A percentile compares a stretch with the other conserved stretches of the same genome.
These are phyloP conservation scores for Ophiostoma triangulosporum DNA, from an alignment of 2,329 filamentous ascomycete genomes.

Conservation along the genomic window DNA sequence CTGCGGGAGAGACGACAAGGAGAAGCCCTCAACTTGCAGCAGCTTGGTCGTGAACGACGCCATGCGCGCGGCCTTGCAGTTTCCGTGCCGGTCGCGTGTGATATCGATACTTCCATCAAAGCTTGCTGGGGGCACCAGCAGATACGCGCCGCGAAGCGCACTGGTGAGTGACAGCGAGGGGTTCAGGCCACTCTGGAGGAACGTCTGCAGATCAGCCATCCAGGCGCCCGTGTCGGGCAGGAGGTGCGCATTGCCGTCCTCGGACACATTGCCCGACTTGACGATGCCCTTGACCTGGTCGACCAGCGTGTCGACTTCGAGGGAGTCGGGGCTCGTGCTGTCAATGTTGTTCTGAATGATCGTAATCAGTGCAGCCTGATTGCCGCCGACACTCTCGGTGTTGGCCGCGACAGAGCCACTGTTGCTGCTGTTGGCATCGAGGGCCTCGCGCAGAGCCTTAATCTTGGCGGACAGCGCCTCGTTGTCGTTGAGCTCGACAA, in stretches of 20 bases:
- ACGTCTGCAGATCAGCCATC: conserved; percentile 44
- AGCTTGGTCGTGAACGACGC: conserved; percentile 54
- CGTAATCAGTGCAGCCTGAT: conserved; percentile 24
- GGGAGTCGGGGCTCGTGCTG: conserved; percentile 31
- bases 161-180: conserved; percentile 62
- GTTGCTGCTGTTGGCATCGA: conserved; percentile 26
- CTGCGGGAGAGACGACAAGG: conserved; percentile 26
- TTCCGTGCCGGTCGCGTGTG: conserved; percentile 51
- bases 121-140: conserved; percentile 30
- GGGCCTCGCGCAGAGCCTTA: conserved; percentile 27
- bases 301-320: conserved; percentile 40
- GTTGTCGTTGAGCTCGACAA: conserved; percentile 36
- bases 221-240: conserved; percentile 54
- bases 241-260: conserved; percentile 29
- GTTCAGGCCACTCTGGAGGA: conserved; percentile 40
- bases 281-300: conserved; percentile 32
- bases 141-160: conserved; percentile 54
- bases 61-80: conserved; percentile 62
- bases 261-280: conserved; percentile 13
- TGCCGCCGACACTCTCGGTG: conserved; percentile 19
- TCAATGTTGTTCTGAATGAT: conserved; percentile 45
- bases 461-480: conserved; percentile 26
- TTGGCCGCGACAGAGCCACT: conserved; percentile 28
- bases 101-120: conserved; percentile 18
- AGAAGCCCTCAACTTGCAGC: conserved; percentile 27